Percentiles rank a stretch among this genome's conserved stretches.
Evolutionary conservation across 2,329 filamentous ascomycete species (phyloP).

Genomic region (Ciborinia camelliae): DNA sequence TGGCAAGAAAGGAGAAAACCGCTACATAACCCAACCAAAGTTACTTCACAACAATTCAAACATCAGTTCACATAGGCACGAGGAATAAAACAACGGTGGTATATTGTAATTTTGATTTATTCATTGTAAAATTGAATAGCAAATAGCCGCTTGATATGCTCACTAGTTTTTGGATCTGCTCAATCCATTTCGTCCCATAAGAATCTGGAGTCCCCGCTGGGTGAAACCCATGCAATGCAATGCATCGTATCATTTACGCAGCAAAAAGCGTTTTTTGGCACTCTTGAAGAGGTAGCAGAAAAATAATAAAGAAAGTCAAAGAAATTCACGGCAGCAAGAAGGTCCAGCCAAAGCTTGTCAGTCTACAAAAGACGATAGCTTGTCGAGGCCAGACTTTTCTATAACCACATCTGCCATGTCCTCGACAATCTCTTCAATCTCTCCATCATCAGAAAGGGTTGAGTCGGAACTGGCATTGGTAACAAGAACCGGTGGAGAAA

Average conservation of each 20-base stretch:
- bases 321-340: not conserved
- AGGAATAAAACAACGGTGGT: not conserved
- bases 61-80: not conserved
- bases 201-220: no score
- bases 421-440: conserved; percentile 8
- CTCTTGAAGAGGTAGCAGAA: not conserved
- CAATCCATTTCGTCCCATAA: not conserved
- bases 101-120: not conserved
- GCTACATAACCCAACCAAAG: not conserved
- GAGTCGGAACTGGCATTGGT: not conserved
- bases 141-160: not conserved
- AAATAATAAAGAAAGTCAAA: not conserved
- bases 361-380: conserved; percentile 3
- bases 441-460: not conserved
- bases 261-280: not conserved
- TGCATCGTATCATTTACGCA: not conserved
- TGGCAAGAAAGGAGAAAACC: not conserved
- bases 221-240: not conserved
- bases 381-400: not conserved
- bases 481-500: not conserved
- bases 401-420: not conserved
- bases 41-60: not conserved
- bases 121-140: not conserved
- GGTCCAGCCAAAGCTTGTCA: not conserved
- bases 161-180: not conserved